A percentile compares a stretch with the other conserved stretches of the same genome.
These are phyloP conservation scores for Pyricularia grisea DNA, from an alignment of 2,329 filamentous ascomycete genomes.

Conservation along the genomic window DNA sequence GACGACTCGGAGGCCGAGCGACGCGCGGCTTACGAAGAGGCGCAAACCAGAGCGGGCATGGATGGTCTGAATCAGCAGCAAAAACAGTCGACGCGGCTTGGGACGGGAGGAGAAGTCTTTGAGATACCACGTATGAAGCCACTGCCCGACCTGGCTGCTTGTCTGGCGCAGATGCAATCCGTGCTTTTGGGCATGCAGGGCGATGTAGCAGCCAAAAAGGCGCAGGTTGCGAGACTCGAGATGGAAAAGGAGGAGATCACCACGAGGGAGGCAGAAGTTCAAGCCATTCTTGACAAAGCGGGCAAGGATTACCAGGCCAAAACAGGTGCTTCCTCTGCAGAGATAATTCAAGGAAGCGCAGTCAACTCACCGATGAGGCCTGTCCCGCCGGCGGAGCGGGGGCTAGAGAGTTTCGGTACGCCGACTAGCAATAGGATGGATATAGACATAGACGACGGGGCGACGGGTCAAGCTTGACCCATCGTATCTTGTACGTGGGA, in stretches of 20 bases:
- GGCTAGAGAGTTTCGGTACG: constrained; percentile 37
- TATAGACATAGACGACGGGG: constrained; percentile 16
- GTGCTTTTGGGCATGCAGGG: constrained; percentile 55
- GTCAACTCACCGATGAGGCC: constrained; percentile 20
- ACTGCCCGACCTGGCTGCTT: constrained; percentile 62
- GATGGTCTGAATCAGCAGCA: constrained; percentile 52
- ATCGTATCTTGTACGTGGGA: neutral
- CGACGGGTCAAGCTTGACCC: neutral
- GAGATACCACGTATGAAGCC: constrained; percentile 61
- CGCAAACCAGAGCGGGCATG: constrained; percentile 80
- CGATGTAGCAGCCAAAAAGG: constrained; percentile 49
- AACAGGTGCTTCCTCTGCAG: constrained; percentile 18
- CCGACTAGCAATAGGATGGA: constrained; percentile 24
- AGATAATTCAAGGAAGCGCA: constrained; percentile 4
- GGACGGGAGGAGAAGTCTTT: neutral
- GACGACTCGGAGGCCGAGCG: constrained; percentile 64
- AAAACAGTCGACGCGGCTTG: constrained; percentile 20
- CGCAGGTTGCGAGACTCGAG: constrained; percentile 55
- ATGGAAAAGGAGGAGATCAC: constrained; percentile 60
- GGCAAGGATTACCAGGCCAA: constrained; percentile 51
- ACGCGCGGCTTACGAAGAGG: constrained; percentile 75
- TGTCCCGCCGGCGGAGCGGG: constrained; percentile 24
- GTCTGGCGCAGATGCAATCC: constrained; percentile 53
- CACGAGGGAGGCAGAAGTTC: constrained; percentile 67
- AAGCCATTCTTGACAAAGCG: constrained; percentile 70